Evolutionary conservation across 164 flowering plant species (phyloP).

Genomic region (Kalanchoe fedtschenkoi): DNA sequence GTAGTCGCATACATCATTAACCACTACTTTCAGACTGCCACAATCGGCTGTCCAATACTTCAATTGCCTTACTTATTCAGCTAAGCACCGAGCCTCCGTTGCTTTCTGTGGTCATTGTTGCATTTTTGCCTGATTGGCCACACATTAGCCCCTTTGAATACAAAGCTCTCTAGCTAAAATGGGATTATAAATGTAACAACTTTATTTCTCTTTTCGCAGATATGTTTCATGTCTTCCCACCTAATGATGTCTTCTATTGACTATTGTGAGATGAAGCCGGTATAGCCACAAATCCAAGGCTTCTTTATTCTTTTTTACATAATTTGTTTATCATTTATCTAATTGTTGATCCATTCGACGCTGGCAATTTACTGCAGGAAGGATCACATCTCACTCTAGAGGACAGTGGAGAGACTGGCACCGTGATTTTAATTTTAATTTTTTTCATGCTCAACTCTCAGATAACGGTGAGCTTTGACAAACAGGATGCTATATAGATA

Average conservation of each 20-base stretch:
- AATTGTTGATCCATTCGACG: neutral
- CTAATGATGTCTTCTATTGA: neutral
- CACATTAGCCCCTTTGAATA: neutral
- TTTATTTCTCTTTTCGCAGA: neutral
- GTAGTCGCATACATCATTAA: neutral
- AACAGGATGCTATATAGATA: neutral
- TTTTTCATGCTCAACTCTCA: neutral
- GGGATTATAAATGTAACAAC: neutral
- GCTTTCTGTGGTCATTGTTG: neutral
- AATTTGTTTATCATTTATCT: neutral
- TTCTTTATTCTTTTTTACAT: neutral
- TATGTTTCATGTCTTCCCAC: neutral
- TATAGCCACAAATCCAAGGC: neutral
- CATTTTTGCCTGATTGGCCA: neutral
- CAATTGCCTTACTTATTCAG: neutral
- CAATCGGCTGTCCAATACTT: neutral
- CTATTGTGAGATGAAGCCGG: neutral
- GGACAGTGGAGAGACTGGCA: neutral
- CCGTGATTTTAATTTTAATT: neutral
- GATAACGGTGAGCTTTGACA: neutral
- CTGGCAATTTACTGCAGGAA: neutral
- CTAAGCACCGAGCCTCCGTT: neutral
- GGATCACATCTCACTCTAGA: neutral
- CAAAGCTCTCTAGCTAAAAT: neutral
- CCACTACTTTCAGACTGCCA: slow-evolving; percentile 4